Conservation (phyloP, 495 filamentous ascomycete genomes). For the Podospora australis region DNA sequence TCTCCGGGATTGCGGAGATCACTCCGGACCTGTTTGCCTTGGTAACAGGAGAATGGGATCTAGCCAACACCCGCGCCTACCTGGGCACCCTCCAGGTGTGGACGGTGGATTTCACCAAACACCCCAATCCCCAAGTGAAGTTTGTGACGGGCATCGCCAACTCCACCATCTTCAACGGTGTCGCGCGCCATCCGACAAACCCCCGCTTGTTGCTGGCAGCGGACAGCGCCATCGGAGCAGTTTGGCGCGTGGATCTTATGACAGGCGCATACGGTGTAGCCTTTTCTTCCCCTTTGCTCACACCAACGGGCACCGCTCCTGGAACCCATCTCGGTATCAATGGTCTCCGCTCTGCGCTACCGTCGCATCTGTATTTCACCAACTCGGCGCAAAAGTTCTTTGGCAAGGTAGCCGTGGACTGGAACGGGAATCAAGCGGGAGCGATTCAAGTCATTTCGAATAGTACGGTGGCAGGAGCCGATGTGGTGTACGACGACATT, state of each 20-base stretch:
- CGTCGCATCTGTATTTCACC: constrained; percentile 34
- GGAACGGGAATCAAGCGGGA: constrained; percentile 18
- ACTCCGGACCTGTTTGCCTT: constrained; percentile 33
- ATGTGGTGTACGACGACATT: constrained; percentile 18
- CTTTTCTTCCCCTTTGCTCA: constrained; percentile 12
- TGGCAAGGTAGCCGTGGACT: constrained; percentile 24
- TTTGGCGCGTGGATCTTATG: constrained; percentile 26
- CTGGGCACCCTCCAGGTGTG: constrained; percentile 30
- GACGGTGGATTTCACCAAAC: constrained; percentile 15
- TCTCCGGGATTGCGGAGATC: constrained; percentile 35
- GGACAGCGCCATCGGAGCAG: constrained; percentile 31
- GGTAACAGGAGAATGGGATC: constrained; percentile 27
- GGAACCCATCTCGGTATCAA: constrained; percentile 36
- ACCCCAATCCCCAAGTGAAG: constrained; percentile 10
- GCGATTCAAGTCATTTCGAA: constrained; percentile 9
- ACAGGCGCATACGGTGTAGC: constrained; percentile 18
- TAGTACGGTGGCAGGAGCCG: constrained; percentile 2
- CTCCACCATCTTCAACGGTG: constrained; percentile 34
- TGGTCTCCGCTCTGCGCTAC: constrained; percentile 30
- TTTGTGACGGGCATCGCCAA: constrained; percentile 27
- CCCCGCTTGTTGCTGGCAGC: constrained; percentile 23
- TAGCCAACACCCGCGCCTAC: constrained; percentile 19
- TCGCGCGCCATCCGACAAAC: constrained; percentile 17
- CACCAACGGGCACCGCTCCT: constrained; percentile 9
- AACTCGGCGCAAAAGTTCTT: constrained; percentile 34